Conservation (phyloP, 768 basidiomycete genomes). For the Boletus eberwhitei region DNA sequence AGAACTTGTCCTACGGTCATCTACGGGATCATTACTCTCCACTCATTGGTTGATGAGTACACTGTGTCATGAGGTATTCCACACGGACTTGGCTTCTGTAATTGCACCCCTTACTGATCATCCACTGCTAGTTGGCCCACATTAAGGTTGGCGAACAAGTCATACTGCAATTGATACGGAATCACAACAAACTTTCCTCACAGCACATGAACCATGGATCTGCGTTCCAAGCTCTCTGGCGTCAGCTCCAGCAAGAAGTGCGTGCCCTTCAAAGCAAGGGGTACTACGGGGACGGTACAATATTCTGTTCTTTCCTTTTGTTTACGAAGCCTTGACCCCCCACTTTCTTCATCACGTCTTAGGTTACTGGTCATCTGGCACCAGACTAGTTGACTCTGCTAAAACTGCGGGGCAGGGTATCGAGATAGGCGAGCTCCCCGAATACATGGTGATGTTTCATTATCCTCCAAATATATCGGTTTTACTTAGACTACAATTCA, state of each 20-base stretch:
- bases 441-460: conserved; percentile 58
- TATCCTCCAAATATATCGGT: not conserved
- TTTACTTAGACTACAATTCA: conserved; percentile 24
- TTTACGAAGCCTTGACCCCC: conserved; percentile 4
- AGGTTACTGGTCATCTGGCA: conserved; percentile 86
- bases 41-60: conserved; percentile 70
- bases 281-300: conserved; percentile 78
- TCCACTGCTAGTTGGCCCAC: conserved; percentile 61
- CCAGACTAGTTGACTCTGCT: conserved; percentile 62
- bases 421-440: conserved; percentile 60
- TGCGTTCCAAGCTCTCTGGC: conserved; percentile 75
- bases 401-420: conserved; percentile 49
- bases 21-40: conserved; percentile 58
- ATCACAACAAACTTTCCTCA: not conserved
- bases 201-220: conserved; percentile 82
- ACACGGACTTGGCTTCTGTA: conserved; percentile 10
- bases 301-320: not conserved
- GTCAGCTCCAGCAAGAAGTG: conserved; percentile 61
- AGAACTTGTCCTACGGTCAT: conserved; percentile 75
- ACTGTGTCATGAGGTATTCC: conserved; percentile 74
- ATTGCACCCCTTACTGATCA: conserved; percentile 4
- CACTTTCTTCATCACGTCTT: not conserved
- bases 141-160: conserved; percentile 53
- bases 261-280: conserved; percentile 65
- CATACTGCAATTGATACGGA: not conserved